Percentiles rank a stretch among this genome's conserved stretches.
These are phyloP conservation scores for Candida broadrunensis DNA, from an alignment of 805 yeast genomes.

Conservation along the genomic window DNA sequence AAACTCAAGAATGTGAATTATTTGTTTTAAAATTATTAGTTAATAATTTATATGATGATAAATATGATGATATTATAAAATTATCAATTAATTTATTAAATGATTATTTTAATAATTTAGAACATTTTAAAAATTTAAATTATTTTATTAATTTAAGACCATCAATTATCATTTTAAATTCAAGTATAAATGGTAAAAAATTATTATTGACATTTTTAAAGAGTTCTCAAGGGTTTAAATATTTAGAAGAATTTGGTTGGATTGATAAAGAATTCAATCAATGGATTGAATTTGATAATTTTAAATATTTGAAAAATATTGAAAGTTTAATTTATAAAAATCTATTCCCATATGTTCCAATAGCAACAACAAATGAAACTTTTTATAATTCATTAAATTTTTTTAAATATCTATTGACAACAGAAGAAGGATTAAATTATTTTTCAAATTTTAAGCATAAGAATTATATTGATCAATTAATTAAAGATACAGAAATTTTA, in stretches of 20 bases:
- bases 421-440: slow-evolving; percentile 73
- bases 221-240: slow-evolving; percentile 66
- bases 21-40: slow-evolving; percentile 58
- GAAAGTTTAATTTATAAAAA: slow-evolving; percentile 34
- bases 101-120: slow-evolving; percentile 23
- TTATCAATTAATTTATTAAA: slow-evolving; percentile 18
- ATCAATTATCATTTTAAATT: slow-evolving; percentile 38
- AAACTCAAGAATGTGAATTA: slow-evolving; percentile 29
- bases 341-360: slow-evolving; percentile 22
- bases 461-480: slow-evolving; percentile 42
- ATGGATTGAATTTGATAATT: slow-evolving; percentile 54
- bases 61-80: slow-evolving; percentile 11
- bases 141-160: slow-evolving; percentile 48
- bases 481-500: slow-evolving; percentile 11
- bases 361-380: not conserved
- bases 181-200: slow-evolving; percentile 28
- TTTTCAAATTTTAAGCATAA: slow-evolving; percentile 42
- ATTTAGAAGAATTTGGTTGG: slow-evolving; percentile 56
- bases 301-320: slow-evolving; percentile 45
- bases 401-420: slow-evolving; percentile 74
- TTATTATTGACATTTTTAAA: slow-evolving; percentile 63
- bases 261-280: slow-evolving; percentile 62
- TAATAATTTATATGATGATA: slow-evolving; percentile 67
- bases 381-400: slow-evolving; percentile 38
- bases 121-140: slow-evolving; percentile 44